Base-by-base conservation (phyloP, 2,329 filamentous ascomycete species). In the Xylariaceae sp. region DNA sequence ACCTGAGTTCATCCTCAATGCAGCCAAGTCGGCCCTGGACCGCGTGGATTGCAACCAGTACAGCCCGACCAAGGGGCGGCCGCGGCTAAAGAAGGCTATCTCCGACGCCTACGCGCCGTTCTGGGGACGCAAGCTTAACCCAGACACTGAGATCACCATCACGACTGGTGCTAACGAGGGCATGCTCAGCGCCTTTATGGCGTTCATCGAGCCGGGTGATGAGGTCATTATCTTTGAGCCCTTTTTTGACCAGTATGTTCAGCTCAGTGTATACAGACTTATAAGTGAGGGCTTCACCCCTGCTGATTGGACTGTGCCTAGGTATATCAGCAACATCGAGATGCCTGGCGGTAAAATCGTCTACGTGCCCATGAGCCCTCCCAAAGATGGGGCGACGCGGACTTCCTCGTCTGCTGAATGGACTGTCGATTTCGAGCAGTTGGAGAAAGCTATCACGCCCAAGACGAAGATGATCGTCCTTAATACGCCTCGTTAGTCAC, bases 151-250 rank as follows among this genome's bases (percentile, higher is more conserved):
- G 73, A 89, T 99, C 59, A 93, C 92, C 19, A 92, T 99, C 73
- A 98, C 95, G 4, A 98, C 94, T 0, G 91, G 91, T 39, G 91
- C 91, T 36, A 96, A 96, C 69, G 91, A 96, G 77, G 85, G 91
- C 68, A 98, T 98, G 92, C 81, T 99, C 64, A 94, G 91, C 71
- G 95, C 93, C 0, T 98, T 99, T 71, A 98, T 99, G 95, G 95
- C 85, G 2, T 99, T 99, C 68, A 87, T 99, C 56, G 95, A 99
- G 75, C 84, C 86, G 1, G 95, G 92, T 11, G 95, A 99, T 71
- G 95, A 99, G 75, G 95, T 97, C 64, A 97, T 99, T 65, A 85
- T 99, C 54, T 97, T 99, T 73, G 95, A 99, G 78, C 95, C 95
- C 9, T 99, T 97, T 78, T 99, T 98, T 73, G 95, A 99, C 76